Percentiles rank a stretch among this genome's conserved stretches.
phyloP scores from a whole-genome alignment of 129 eudicot genomes.

The Centrapalus pauciflorus region DNA sequence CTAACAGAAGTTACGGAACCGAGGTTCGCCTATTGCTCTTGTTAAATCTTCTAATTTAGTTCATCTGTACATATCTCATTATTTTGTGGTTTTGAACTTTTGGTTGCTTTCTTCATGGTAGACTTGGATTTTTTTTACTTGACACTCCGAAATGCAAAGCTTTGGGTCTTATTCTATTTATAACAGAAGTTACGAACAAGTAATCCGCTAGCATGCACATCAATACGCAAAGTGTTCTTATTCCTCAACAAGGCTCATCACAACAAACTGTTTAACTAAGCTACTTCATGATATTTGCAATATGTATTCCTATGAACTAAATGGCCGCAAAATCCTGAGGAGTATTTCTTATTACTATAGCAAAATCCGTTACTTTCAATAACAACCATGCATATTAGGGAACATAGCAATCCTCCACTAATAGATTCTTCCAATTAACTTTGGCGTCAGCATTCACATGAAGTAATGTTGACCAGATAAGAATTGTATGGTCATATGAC shows the following conservation, averaged over 20 bases:
- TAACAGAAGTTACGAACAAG: too few species aligned
- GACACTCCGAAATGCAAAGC: neutral
- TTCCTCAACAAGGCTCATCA: too few species aligned
- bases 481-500: neutral
- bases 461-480: neutral
- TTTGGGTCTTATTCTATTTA: neutral
- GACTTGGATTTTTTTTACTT: neutral
- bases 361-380: neutral
- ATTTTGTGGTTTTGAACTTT: neutral
- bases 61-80: conserved; percentile 8
- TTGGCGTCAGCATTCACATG: neutral
- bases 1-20: neutral
- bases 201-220: too few species aligned
- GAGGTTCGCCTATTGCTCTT: neutral
- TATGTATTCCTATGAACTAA: too few species aligned
- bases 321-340: too few species aligned
- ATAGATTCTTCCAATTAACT: neutral
- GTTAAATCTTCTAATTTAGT: conserved; percentile 1
- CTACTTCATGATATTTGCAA: too few species aligned
- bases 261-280: too few species aligned
- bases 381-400: neutral
- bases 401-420: neutral
- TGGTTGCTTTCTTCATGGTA: conserved; percentile 1
- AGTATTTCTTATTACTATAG: neutral
- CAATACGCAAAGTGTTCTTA: too few species aligned